Base-by-base conservation (phyloP, 495 filamentous ascomycete genomes). In the Hyphodiscus hymeniophilus region DNA sequence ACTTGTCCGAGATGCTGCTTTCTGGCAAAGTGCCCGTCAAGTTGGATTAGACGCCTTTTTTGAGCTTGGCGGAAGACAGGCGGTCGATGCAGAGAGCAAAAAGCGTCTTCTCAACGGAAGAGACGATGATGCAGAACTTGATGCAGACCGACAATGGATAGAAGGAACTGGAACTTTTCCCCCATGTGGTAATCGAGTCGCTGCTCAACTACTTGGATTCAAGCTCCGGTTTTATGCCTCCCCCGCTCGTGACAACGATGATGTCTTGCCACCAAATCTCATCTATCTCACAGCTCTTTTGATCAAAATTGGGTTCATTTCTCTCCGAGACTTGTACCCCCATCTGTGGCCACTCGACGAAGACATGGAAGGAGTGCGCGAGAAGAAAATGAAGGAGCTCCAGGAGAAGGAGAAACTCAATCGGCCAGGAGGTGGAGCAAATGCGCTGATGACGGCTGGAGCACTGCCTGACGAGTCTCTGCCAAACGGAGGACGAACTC, bases 241-340 rank as follows among this genome's bases (percentile, higher is more conserved):
- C 6, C 70, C 77, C 7, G 87, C 85, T 26, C 77, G 87, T 28
- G 71, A 77, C 34, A 66, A 75, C 12, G 60, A 65, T 3, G 89
- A 94, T 54, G 66, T 74, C 10, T 69, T 96, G 4, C 91, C 94
- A 0, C 81, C 89, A 36, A 97, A 97, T 57, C 74, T 99, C 11
- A 85, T 96, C 38, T 90, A 89, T 50, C 79, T 97, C 6, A 80
- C 88, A 1, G 88, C 94, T 0, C 69, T 97, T 21, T 76, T 99
- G 32, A 95, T 99, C 66, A 97, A 97, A 64, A 84, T 94, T 40
- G 94, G 94, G 18, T 97, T 99, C 63, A 89, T 99, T 49, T 95
- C 90, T n/a, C 71, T 99, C 2, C 77, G 79, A 32, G 92, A 97
- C 57, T 69, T 99, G 17, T 96, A 95, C 62, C 82, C 90, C 30